phyloP scores from a whole-genome alignment of 352 stramenopile genomes.

The Pythium vanterpoolii region DNA sequence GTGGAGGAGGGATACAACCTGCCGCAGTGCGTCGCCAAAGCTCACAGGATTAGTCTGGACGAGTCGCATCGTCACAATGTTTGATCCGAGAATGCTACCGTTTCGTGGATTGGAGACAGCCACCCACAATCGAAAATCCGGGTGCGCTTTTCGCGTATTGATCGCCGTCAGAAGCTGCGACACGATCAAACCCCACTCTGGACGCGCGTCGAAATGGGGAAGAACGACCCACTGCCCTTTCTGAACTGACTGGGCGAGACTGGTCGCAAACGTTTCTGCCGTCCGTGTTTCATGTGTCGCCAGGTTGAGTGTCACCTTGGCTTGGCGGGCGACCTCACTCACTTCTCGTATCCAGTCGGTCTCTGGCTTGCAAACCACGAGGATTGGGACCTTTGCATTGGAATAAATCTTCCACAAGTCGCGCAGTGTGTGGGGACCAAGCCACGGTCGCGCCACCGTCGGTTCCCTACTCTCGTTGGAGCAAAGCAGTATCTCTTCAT shows the following conservation, averaged over 20 bases:
- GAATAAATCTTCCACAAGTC: constrained; percentile 42
- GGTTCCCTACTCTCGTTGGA: neutral
- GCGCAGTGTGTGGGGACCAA: neutral
- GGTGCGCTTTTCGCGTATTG: constrained; percentile 28
- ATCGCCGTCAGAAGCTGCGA: constrained; percentile 32
- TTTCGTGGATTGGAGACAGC: constrained; percentile 20
- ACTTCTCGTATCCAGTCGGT: constrained; percentile 41
- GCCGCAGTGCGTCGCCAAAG: neutral
- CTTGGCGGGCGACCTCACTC: constrained; percentile 23
- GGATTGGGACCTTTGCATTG: constrained; percentile 25
- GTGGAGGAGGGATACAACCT: constrained; percentile 4
- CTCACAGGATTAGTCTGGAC: neutral
- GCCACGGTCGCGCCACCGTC: neutral
- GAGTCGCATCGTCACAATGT: neutral
- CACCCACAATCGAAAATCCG: constrained; percentile 66
- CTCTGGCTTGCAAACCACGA: constrained; percentile 27
- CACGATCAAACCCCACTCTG: constrained; percentile 24
- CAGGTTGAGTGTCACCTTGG: constrained; percentile 35
- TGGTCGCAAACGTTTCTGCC: constrained; percentile 30
- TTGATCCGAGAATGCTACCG: neutral
- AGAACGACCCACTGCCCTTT: constrained; percentile 60
- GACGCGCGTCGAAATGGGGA: constrained; percentile 29
- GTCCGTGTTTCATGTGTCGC: constrained; percentile 10
- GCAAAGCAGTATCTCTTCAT: neutral
- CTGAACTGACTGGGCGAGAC: constrained; percentile 34